Conservation (phyloP, 208 protist genomes). For the Novymonas esmeraldas region DNA sequence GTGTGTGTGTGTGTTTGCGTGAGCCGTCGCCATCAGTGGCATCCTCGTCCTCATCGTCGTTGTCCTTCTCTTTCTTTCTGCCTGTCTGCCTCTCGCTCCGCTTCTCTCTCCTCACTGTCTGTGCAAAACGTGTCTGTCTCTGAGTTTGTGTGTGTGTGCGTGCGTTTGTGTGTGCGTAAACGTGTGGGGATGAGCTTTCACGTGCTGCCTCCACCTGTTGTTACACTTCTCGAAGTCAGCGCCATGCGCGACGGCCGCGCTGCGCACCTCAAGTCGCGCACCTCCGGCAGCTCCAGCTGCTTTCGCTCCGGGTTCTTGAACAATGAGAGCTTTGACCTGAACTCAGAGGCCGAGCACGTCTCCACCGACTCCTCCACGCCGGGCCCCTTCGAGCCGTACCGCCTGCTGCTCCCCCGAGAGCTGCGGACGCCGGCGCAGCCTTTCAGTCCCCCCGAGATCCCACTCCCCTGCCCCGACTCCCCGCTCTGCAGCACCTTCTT, state of each 20-base stretch:
- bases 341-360: conserved; percentile 18
- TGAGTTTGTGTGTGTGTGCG: not conserved
- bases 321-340: conserved; percentile 26
- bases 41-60: not conserved
- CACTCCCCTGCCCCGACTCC: not conserved
- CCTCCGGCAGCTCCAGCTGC: conserved; percentile 5
- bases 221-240: not conserved
- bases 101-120: not conserved
- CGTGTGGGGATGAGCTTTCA: not conserved
- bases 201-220: not conserved
- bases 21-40: too few species aligned
- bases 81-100: not conserved
- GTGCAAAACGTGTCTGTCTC: too few species aligned
- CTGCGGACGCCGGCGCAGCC: conserved; percentile 2
- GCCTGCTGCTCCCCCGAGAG: conserved; percentile 2
- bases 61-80: conserved; percentile 9
- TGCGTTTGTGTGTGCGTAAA: not conserved
- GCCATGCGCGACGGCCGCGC: conserved; percentile 3
- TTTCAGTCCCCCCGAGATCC: conserved; percentile 8
- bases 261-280: not conserved
- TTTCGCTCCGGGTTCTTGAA: conserved; percentile 13
- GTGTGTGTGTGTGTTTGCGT: not conserved
- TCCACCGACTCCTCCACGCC: conserved; percentile 15
- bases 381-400: conserved; percentile 6
- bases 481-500: conserved; percentile 16